phyloP scores from a whole-genome alignment of 495 filamentous ascomycete genomes.

The Penicillium parvum region DNA sequence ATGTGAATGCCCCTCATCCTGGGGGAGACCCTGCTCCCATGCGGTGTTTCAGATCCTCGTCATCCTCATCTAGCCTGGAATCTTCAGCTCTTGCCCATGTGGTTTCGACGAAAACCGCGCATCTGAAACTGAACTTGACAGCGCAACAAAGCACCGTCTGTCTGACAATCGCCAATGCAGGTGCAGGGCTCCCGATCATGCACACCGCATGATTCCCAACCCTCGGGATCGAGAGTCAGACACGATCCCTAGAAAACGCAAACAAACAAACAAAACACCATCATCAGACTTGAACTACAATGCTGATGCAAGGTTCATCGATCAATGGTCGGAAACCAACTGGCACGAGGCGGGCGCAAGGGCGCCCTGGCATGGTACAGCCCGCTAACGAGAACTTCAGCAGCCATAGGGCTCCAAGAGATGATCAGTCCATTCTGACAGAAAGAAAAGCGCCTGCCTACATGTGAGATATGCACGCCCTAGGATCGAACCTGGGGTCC shows the following conservation, averaged over 20 bases:
- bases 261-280: neutral
- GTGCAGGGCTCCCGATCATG: neutral
- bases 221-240: no score
- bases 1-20: neutral
- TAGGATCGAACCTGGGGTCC: conserved; percentile 4
- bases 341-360: conserved; percentile 4
- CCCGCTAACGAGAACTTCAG: neutral
- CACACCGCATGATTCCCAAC: conserved; percentile 1
- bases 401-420: neutral
- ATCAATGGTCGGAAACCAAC: neutral
- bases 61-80: conserved; percentile 7
- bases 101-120: no score
- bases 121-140: no score
- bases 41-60: neutral
- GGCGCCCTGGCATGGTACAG: conserved; percentile 9
- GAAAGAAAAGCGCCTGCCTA: conserved; percentile 15
- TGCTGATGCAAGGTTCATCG: conserved; percentile 13
- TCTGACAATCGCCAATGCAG: no score
- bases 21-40: no score
- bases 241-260: no score
- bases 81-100: conserved; percentile 2
- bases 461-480: conserved; percentile 22
- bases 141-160: no score
- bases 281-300: neutral
- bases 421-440: neutral